Percentiles rank a stretch among this genome's conserved stretches.
Conservation (phyloP, 257 asterid genomes). For the Fraxinus cuspidata region DNA sequence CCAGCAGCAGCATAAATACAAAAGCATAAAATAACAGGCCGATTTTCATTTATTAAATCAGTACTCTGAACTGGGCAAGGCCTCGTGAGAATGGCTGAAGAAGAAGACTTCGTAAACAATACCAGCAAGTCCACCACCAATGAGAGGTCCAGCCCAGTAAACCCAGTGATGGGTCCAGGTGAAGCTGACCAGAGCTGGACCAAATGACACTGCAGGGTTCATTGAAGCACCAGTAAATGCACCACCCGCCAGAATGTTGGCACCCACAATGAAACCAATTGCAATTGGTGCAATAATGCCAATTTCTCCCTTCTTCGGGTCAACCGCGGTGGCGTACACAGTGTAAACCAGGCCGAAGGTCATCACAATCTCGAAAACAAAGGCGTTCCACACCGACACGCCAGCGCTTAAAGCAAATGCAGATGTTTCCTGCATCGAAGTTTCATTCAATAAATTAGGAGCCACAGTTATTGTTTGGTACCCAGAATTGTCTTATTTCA, state of each 20-base stretch:
- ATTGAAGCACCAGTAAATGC: conserved; percentile 79
- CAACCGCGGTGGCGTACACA: conserved; percentile 72
- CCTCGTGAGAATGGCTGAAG: conserved; percentile 54
- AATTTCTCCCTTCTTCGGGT: conserved; percentile 68
- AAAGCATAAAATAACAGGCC: neutral
- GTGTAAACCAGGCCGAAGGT: conserved; percentile 81
- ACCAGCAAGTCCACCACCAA: conserved; percentile 68
- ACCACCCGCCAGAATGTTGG: conserved; percentile 73
- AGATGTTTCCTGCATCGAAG: conserved; percentile 31
- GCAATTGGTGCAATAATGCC: conserved; percentile 70
- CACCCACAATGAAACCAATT: conserved; percentile 71
- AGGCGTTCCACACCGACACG: conserved; percentile 56
- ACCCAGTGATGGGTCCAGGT: conserved; percentile 68
- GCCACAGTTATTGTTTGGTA: no score
- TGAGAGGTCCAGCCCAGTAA: conserved; percentile 77
- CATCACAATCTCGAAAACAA: conserved; percentile 73
- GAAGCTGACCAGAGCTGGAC: conserved; percentile 68
- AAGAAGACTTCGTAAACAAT: conserved; percentile 58
- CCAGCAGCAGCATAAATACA: neutral
- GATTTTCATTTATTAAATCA: neutral
- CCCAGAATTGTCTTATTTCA: neutral
- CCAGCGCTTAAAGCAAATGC: conserved; percentile 33
- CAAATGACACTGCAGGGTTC: conserved; percentile 85
- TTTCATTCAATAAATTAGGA: no score
- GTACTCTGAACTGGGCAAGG: conserved; percentile 38